phyloP scores from a whole-genome alignment of 2,329 filamentous ascomycete species.

The Epichloe festucae region DNA sequence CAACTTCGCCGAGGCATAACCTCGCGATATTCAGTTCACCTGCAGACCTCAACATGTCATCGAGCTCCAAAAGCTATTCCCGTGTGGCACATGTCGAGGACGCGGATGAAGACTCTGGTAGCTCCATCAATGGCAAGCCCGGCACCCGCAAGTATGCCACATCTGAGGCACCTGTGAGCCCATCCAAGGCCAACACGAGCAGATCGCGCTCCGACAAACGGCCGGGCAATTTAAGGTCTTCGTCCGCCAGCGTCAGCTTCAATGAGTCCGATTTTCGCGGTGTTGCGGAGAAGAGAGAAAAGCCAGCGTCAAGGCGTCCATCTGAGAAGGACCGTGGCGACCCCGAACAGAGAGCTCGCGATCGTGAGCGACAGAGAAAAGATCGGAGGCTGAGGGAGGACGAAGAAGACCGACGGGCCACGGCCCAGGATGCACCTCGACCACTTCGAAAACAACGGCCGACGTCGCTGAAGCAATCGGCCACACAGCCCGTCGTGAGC shows the following conservation, averaged over 20 bases:
- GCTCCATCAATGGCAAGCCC: conserved; percentile 25
- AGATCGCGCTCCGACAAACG: conserved; percentile 30
- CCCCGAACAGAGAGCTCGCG: conserved; percentile 10
- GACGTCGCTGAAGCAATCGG: conserved; percentile 18
- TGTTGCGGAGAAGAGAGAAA: conserved; percentile 18
- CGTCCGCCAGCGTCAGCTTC: conserved; percentile 20
- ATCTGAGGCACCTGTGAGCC: conserved; percentile 28
- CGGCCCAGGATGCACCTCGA: conserved; percentile 13
- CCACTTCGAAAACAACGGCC: conserved; percentile 17
- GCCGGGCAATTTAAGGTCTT: conserved; percentile 21
- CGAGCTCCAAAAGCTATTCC: conserved; percentile 16
- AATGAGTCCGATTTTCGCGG: conserved; percentile 34
- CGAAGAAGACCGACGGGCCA: conserved; percentile 8
- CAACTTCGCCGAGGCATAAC: not conserved
- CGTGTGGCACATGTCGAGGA: conserved; percentile 36
- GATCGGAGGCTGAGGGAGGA: conserved; percentile 14
- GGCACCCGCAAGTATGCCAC: conserved; percentile 32
- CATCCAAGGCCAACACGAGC: conserved; percentile 38
- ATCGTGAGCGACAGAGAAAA: conserved; percentile 17
- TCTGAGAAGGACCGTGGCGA: conserved; percentile 11
- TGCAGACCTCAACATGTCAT: conserved; percentile 27
- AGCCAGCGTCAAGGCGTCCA: conserved; percentile 11
- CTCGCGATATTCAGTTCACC: conserved; percentile 3
- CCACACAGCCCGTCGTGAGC: conserved; percentile 20
- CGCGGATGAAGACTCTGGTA: conserved; percentile 32